Conservation (phyloP, 2,329 filamentous ascomycete species). For the Pseudogymnoascus sp. region DNA sequence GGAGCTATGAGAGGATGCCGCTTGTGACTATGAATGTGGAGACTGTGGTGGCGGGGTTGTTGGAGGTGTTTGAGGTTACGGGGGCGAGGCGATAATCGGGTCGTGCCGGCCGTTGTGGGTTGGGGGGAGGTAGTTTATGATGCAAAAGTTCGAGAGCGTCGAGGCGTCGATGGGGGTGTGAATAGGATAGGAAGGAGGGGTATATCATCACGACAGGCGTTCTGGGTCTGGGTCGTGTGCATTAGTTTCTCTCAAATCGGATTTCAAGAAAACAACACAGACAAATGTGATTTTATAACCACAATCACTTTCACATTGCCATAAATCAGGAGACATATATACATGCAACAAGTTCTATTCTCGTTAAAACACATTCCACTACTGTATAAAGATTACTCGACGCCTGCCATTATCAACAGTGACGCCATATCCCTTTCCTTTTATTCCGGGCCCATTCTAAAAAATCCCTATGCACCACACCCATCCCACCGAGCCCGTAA, state of each 20-base stretch:
- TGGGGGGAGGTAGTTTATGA: background rate
- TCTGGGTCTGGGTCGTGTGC: background rate
- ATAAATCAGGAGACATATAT: background rate
- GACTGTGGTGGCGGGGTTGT: slow-evolving; percentile 68
- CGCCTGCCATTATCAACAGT: slow-evolving; percentile 7
- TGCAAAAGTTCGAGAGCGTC: background rate
- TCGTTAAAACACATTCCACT: background rate
- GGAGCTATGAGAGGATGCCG: slow-evolving; percentile 74
- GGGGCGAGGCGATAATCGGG: slow-evolving; percentile 37
- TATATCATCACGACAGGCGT: background rate
- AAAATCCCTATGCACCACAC: background rate
- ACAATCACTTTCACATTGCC: background rate
- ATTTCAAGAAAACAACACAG: background rate
- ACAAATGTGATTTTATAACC: background rate
- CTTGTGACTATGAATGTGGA: slow-evolving; percentile 83
- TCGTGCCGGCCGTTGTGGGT: background rate
- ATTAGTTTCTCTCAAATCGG: background rate
- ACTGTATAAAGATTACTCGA: background rate
- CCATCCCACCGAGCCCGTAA: background rate
- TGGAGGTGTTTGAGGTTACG: slow-evolving; percentile 69
- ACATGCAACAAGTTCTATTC: background rate
- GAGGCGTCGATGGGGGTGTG: background rate
- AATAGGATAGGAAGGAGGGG: background rate
- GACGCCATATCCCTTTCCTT: background rate
- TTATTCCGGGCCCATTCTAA: background rate